Conservation (phyloP, 2,329 filamentous ascomycete genomes). For the Trichoderma endophyticum region DNA sequence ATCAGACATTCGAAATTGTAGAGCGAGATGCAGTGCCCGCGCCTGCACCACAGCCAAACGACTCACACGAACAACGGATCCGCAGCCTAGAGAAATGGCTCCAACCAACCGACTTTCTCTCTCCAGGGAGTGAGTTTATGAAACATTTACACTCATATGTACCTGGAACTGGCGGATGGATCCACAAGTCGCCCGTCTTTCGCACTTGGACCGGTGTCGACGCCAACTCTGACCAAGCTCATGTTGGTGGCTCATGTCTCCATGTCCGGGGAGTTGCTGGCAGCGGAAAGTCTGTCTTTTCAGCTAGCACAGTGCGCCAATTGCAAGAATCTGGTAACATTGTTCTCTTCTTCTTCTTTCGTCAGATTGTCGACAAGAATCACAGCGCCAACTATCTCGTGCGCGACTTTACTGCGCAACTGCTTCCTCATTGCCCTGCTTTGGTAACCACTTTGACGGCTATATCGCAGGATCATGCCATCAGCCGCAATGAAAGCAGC, state of each 20-base stretch:
- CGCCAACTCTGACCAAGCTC: background rate
- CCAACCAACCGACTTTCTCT: background rate
- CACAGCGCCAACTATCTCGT: background rate
- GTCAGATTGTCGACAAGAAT: background rate
- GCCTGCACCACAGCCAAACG: background rate
- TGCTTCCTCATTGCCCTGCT: background rate
- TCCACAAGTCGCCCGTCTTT: background rate
- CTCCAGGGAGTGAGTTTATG: background rate
- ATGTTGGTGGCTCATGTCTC: background rate
- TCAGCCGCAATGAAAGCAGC: background rate
- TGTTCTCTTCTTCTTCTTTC: constrained; percentile 1
- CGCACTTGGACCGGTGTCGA: background rate
- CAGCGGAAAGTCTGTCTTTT: background rate
- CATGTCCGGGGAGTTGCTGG: constrained; percentile 1
- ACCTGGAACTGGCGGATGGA: background rate
- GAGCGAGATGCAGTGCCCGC: background rate
- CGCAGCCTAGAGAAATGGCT: background rate
- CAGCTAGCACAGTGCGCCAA: background rate
- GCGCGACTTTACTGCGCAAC: background rate
- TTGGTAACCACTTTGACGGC: background rate
- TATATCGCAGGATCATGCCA: background rate
- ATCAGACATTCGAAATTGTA: background rate
- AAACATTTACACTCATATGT: background rate
- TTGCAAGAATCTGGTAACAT: background rate
- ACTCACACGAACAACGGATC: background rate